Evolutionary conservation across 129 eudicot species (phyloP), one percentile per base, ranked within the genome.

Genomic region (Flaveria sonorensis): DNA sequence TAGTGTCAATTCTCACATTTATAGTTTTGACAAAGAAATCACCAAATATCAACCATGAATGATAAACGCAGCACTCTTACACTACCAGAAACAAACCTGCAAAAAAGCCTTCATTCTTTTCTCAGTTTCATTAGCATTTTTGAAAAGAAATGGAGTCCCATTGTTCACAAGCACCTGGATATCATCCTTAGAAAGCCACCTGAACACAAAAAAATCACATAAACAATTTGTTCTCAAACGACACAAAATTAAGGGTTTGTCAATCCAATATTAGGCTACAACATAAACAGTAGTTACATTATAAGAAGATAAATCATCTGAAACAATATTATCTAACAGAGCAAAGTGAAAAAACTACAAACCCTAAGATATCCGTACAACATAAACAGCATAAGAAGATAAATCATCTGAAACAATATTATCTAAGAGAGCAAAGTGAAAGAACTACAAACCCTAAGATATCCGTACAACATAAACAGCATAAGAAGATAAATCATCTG

Each of bases 111-210:
- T 79, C 93, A 94, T 87, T 78, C 88, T 87, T 56, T 90, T 84
- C 26, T 83, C 82, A 43, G 89, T 81, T 77, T 82, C 90, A 72
- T 83, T 52, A 13, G 92, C 93, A 78, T 81, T 75, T 70, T 86
- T 87, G 86, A 91, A 93, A 24, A 93, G 82, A 84, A 79, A 91
- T 42, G 98, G 93, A 70, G 96, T 76, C 32, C 97, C 98, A 67
- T 83, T 73, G 26, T 82, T 73, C n/a, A 84, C 84, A 79, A 94
- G 84, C 64, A 79, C 90, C 74, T 85, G 87, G 7, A 91, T 83
- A 75, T 94, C 92, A 75, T 73, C 88, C 85, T 86, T 91, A 10
- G 93, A 64, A 48, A 94, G 89, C 70, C 76, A 75, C 80, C 98
- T 94, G 81, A 50, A 79, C 55, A 68, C 56, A 76, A 40, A 59